Evolutionary conservation across 129 eudicot species (phyloP), one percentile per base, ranked within the genome.

Genomic region (Gnaphalium uliginosum): DNA sequence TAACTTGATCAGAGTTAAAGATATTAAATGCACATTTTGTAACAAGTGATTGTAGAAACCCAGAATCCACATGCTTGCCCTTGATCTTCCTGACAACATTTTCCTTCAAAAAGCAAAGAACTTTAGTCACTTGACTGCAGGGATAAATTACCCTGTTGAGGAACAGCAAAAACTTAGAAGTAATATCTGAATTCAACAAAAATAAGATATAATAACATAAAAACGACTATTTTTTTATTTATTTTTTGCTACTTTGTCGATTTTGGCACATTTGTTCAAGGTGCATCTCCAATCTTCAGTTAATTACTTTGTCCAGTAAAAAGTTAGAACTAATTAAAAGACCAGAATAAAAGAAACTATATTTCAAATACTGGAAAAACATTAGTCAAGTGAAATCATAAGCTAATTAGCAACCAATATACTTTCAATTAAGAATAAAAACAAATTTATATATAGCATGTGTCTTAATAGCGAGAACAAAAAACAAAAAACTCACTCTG

Each of bases 1-100:
- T 75, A 78, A 95, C 92, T 10, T 91, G 94, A 82, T 91, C 88
- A 26, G 87, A 75, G 81, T 89, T 68, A 78, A 95, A 95, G 56
- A 95, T 83, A 78, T 83, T 95, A 62, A 63, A 85, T 51, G 80
- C 78, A 71, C 94, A 91, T 80, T 89, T 91, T 66, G 53, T 71
- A 30, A 76, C 65, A 56, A 95, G 92, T 81, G 74, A 63, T 50
- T 85, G 72, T 71, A 87, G 77, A 86, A 95, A 95, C 66, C 83
- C 88, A 71, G 63, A 78, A 81, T 69, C 85, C 71, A 80, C 77
- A 77, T 78, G 79, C 84, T 48, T 75, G 29, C 84, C 86, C 75
- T 78, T 92, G 68, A 85, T 74, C 81, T 83, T 81, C 77, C 69
- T 75, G 68, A 83, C 35, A 69, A 83, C 80, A 33, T 80, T 78